phyloP scores from a whole-genome alignment of 495 filamentous ascomycete genomes.

The Penicillium crystallinum region DNA sequence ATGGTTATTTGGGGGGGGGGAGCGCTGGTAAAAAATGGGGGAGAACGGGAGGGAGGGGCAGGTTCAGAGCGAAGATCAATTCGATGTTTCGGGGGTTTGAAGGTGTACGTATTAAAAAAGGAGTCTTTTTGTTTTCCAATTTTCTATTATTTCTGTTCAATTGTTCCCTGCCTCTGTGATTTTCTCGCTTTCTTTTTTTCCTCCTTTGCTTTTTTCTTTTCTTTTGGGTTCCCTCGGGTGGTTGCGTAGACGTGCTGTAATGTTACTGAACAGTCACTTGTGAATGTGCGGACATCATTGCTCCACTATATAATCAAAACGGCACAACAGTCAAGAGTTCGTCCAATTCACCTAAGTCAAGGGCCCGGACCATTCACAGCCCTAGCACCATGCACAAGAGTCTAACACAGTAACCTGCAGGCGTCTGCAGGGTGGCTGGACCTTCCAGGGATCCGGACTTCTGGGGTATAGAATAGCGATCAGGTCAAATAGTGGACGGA shows the following conservation, averaged over 20 bases:
- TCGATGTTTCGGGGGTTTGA: constrained; percentile 10
- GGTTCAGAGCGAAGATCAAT: constrained; percentile 27
- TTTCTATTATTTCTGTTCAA: not conserved
- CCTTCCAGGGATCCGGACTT: constrained; percentile 1
- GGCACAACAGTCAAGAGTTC: not conserved
- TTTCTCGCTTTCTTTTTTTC: not conserved
- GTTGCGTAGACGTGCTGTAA: constrained; percentile 25
- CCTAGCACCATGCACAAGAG: constrained; percentile 10
- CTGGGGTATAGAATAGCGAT: not conserved
- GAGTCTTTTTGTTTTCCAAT: not conserved
- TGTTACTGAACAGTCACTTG: not conserved
- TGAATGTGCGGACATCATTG: not conserved
- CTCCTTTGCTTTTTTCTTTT: constrained; percentile 6
- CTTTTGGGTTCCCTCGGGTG: constrained; percentile 17
- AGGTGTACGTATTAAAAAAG: constrained; percentile 7
- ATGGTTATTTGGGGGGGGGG: not conserved
- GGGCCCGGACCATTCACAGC: constrained; percentile 2
- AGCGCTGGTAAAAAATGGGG: constrained; percentile 8
- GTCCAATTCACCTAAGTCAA: not conserved
- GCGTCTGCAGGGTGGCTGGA: constrained; percentile 8
- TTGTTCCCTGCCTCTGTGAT: not conserved
- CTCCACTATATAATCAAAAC: constrained; percentile 1
- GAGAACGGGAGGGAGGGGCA: constrained; percentile 15
- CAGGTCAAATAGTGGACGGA: too few relatives aligned
- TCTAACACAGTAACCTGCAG: constrained; percentile 18